Conservation (phyloP, 2,329 filamentous ascomycete genomes). For the Septoria linicola region DNA sequence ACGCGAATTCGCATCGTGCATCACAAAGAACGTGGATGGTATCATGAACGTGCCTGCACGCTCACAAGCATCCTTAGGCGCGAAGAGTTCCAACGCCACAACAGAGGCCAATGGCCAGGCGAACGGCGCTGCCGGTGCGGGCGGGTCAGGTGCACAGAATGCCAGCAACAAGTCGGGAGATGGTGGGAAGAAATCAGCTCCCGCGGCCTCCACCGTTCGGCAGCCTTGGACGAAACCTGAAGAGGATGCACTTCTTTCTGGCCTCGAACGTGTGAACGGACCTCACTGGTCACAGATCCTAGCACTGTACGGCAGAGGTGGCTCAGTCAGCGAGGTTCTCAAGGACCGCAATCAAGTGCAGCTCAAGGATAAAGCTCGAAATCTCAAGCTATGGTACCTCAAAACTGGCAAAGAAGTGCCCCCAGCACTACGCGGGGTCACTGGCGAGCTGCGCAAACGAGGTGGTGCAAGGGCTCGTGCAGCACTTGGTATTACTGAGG, state of each 20-base stretch:
- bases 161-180: conserved; percentile 7
- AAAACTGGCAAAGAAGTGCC: conserved; percentile 91
- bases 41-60: conserved; percentile 37
- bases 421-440: conserved; percentile 82
- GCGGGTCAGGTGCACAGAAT: conserved; percentile 7
- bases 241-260: conserved; percentile 85
- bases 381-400: conserved; percentile 85
- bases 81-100: conserved; percentile 10
- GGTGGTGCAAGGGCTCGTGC: conserved; percentile 39
- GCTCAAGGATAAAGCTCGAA: conserved; percentile 87
- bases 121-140: conserved; percentile 5
- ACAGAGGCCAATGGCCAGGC: conserved; percentile 10
- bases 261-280: conserved; percentile 82
- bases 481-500: conserved; percentile 31
- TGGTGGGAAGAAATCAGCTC: conserved; percentile 21
- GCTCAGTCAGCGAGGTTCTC: conserved; percentile 76
- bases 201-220: conserved; percentile 40
- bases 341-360: conserved; percentile 90
- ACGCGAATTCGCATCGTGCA: conserved; percentile 57
- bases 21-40: conserved; percentile 57
- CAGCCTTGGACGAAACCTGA: conserved; percentile 87
- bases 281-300: conserved; percentile 94
- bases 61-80: conserved; percentile 22
- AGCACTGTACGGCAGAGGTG: conserved; percentile 75
- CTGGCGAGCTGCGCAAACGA: conserved; percentile 78